These are phyloP conservation scores for Cystobasidium tubakii DNA, from an alignment of 768 basidiomycete species.

Conservation along the genomic window DNA sequence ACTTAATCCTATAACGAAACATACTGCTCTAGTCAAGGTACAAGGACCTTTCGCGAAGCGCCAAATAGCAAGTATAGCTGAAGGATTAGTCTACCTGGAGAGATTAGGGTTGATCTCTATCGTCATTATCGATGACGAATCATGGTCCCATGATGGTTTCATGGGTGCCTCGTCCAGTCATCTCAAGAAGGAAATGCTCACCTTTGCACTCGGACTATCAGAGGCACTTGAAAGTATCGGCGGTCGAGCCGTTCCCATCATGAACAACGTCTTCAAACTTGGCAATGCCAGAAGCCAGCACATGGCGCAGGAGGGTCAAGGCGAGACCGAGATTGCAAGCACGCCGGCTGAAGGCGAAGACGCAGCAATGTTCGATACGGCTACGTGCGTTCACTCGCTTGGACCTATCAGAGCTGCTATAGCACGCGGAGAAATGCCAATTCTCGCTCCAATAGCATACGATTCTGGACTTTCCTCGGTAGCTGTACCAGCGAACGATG, in stretches of 20 bases:
- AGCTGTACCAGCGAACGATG: conserved; percentile 78
- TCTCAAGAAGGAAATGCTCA: conserved; percentile 50
- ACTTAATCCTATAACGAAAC: conserved; percentile 64
- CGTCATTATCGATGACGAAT: conserved; percentile 87
- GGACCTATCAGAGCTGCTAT: conserved; percentile 80
- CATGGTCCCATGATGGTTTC: conserved; percentile 50
- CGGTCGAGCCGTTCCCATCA: conserved; percentile 76
- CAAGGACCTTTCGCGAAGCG: conserved; percentile 91
- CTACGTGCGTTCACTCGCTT: conserved; percentile 53
- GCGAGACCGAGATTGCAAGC: neutral
- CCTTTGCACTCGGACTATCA: conserved; percentile 81
- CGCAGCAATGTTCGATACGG: neutral
- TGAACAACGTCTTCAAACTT: conserved; percentile 70
- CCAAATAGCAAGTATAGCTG: conserved; percentile 86
- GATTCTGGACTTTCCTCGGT: conserved; percentile 83
- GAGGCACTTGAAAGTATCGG: conserved; percentile 75
- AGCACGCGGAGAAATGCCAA: conserved; percentile 89
- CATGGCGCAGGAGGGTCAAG: neutral
- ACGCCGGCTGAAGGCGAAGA: neutral
- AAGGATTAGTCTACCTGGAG: conserved; percentile 89
- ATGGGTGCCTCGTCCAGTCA: conserved; percentile 50
- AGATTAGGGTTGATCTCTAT: conserved; percentile 93
- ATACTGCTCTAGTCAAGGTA: conserved; percentile 90
- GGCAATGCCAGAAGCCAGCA: conserved; percentile 13
- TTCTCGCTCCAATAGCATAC: conserved; percentile 84